A percentile compares a stretch with the other conserved stretches of the same genome.
Evolutionary conservation across 768 basidiomycete species (phyloP).

Genomic region (Mycena chlorophos): DNA sequence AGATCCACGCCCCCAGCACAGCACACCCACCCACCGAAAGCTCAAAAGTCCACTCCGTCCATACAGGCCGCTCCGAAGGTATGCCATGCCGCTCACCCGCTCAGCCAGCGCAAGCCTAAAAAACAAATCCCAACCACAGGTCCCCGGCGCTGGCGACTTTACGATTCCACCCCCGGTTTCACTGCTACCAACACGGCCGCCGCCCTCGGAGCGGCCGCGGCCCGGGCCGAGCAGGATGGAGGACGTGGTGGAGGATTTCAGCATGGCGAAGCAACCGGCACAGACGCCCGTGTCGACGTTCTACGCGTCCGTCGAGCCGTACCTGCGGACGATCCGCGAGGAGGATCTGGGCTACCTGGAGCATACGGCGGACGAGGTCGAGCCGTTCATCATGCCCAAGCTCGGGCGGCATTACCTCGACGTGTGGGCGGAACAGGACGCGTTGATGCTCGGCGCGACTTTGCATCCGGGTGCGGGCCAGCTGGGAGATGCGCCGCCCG

Average conservation of each 20-base stretch:
- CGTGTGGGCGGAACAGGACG: conserved; percentile 93
- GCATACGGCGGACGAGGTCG: conserved; percentile 86
- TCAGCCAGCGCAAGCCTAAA: too few relatives aligned
- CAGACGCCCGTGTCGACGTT: conserved; percentile 76
- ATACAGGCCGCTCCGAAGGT: conserved; percentile 54
- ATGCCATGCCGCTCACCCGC: conserved; percentile 15
- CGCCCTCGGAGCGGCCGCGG: conserved; percentile 59
- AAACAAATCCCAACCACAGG: conserved; percentile 20
- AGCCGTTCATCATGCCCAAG: conserved; percentile 83
- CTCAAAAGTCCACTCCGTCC: conserved; percentile 52
- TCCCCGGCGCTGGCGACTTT: conserved; percentile 57
- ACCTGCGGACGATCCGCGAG: conserved; percentile 85
- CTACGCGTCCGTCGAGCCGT: conserved; percentile 86
- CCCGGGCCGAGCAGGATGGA: conserved; percentile 83
- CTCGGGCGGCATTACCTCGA: conserved; percentile 87
- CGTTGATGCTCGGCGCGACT: conserved; percentile 42
- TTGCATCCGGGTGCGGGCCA: conserved; percentile 13
- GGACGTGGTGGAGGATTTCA: conserved; percentile 88
- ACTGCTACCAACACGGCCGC: conserved; percentile 62
- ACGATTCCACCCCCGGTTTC: conserved; percentile 48
- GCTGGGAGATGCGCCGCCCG: conserved; percentile 36
- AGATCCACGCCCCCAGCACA: conserved; percentile 60
- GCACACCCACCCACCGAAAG: conserved; percentile 49
- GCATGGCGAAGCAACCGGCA: conserved; percentile 74
- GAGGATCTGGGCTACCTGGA: conserved; percentile 95